Conservation (phyloP, 2,329 filamentous ascomycete species). For the Alternaria ventricosa region DNA sequence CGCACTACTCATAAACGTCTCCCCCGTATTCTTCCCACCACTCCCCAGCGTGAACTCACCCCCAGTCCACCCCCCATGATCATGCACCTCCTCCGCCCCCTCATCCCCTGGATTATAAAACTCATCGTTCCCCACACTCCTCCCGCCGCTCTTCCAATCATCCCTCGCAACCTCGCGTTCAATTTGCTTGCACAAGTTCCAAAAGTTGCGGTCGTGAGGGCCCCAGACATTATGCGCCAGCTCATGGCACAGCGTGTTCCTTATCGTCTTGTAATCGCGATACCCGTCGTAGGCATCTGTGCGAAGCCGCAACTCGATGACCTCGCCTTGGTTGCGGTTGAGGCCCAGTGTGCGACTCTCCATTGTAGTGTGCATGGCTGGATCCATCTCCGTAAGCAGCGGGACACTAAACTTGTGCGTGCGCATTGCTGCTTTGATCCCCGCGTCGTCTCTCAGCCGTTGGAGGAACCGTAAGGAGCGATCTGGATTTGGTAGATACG, state of each 20-base stretch:
- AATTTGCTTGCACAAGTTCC: conserved; percentile 85
- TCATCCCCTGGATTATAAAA: conserved; percentile 36
- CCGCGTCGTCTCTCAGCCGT: conserved; percentile 79
- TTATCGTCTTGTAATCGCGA: conserved; percentile 87
- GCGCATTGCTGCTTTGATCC: conserved; percentile 83
- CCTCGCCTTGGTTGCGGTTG: conserved; percentile 86
- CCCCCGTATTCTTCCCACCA: no score
- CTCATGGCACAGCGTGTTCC: conserved; percentile 93
- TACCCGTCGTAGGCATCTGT: conserved; percentile 96
- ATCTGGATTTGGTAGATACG: conserved; percentile 77
- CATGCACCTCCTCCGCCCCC: conserved; percentile 37
- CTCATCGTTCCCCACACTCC: conserved; percentile 42
- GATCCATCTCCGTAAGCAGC: conserved; percentile 94
- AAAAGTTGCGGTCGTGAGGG: conserved; percentile 85
- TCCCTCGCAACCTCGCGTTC: conserved; percentile 82
- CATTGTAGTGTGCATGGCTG: conserved; percentile 76
- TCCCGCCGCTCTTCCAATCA: conserved; percentile 78
- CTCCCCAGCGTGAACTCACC: conserved; percentile 49
- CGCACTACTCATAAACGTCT: no score
- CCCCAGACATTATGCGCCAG: conserved; percentile 89
- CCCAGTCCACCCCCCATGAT: conserved; percentile 55
- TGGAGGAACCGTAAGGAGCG: conserved; percentile 75
- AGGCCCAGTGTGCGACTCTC: conserved; percentile 86
- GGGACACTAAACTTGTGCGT: conserved; percentile 85
- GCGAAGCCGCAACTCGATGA: conserved; percentile 87